Evolutionary conservation across 257 asterid species (phyloP).

Genomic region (Solanum ahanhuiri): DNA sequence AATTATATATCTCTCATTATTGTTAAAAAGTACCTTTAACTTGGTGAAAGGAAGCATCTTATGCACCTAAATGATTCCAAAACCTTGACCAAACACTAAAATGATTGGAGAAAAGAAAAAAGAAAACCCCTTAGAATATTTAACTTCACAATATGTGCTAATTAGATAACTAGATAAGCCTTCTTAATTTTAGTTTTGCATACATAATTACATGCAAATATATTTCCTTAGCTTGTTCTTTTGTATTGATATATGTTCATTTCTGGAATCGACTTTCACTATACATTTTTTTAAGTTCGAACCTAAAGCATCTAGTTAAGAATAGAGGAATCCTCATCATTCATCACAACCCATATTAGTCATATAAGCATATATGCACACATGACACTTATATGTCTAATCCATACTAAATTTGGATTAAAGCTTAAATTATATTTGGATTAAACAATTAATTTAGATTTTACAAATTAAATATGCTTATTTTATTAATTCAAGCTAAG

Average conservation of each 20-base stretch:
- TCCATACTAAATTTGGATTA: background rate
- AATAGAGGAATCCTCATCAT: fast-evolving
- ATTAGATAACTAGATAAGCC: background rate
- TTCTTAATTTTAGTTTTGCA: background rate
- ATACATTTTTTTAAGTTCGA: too few relatives aligned
- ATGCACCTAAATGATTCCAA: background rate
- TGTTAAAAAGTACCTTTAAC: background rate
- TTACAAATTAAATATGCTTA: background rate
- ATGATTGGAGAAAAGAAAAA: background rate
- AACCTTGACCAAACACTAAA: background rate
- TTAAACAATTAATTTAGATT: background rate
- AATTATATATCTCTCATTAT: background rate
- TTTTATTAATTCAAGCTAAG: background rate
- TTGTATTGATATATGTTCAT: too few relatives aligned
- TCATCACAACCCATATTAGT: background rate
- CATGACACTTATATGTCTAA: background rate
- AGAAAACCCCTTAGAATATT: background rate
- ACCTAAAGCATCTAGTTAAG: fast-evolving
- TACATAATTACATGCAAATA: background rate
- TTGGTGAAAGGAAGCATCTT: conserved; percentile 3
- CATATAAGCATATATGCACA: background rate
- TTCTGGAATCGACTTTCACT: too few relatives aligned
- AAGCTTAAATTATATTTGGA: background rate
- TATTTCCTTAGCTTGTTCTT: background rate
- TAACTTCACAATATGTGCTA: background rate